These are phyloP conservation scores for Nasturtium officinale DNA, from an alignment of 345 rosid species.

Conservation along the genomic window DNA sequence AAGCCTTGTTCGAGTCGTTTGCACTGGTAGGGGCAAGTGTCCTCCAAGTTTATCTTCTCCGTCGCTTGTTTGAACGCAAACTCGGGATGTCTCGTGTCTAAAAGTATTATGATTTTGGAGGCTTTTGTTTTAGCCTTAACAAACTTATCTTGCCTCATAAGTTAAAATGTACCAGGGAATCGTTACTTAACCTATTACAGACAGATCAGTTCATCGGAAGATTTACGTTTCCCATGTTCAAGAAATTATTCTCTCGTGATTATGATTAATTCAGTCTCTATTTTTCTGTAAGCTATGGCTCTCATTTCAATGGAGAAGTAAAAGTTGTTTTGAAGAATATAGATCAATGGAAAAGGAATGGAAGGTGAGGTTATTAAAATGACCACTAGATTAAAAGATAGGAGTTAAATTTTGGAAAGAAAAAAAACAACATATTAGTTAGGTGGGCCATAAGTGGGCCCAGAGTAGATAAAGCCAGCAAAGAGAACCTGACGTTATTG, in stretches of 20 bases:
- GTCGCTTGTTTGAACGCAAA: slow-evolving; percentile 68
- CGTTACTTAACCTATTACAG: slow-evolving; percentile 32
- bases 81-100: slow-evolving; percentile 65
- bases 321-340: not conserved
- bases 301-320: not conserved
- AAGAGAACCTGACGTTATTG: slow-evolving; percentile 14
- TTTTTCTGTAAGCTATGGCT: not conserved
- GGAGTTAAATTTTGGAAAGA: no score
- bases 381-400: no score
- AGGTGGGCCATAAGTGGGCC: slow-evolving; percentile 13
- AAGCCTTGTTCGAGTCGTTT: slow-evolving; percentile 67
- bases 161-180: slow-evolving; percentile 26
- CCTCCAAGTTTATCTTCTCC: slow-evolving; percentile 71
- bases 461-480: slow-evolving; percentile 9
- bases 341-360: no score
- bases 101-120: slow-evolving; percentile 26
- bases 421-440: no score
- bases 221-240: slow-evolving; percentile 5
- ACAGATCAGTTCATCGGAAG: slow-evolving; percentile 19
- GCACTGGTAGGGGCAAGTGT: slow-evolving; percentile 62
- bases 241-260: not conserved
- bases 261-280: slow-evolving; percentile 2
- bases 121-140: slow-evolving; percentile 19
- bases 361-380: no score
- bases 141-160: slow-evolving; percentile 22